phyloP scores from a whole-genome alignment of 805 yeast species.

The Nakazawaea ishiwadae region DNA sequence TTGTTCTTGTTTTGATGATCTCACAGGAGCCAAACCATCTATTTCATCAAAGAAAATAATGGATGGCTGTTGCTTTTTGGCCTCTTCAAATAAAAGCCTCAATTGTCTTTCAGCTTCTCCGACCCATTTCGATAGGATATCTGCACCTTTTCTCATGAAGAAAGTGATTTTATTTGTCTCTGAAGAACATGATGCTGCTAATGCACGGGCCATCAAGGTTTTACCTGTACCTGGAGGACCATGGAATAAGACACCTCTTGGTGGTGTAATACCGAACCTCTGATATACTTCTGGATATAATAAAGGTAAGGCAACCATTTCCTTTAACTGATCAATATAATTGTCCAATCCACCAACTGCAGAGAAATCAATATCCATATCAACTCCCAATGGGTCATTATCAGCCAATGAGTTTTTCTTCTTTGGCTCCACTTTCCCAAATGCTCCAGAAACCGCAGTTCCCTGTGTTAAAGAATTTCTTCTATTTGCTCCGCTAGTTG shows the following conservation, averaged over 20 bases:
- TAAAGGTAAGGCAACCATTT: conserved; percentile 93
- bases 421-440: conserved; percentile 20
- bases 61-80: conserved; percentile 91
- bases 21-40: conserved; percentile 96
- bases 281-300: conserved; percentile 92
- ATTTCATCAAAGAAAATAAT: conserved; percentile 97
- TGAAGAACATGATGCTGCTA: conserved; percentile 92
- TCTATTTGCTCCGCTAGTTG: conserved; percentile 13
- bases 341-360: conserved; percentile 90
- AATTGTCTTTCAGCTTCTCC: conserved; percentile 98
- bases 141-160: conserved; percentile 98
- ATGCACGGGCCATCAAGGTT: conserved; percentile 94
- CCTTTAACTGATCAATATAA: conserved; percentile 88
- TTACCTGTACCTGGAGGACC: conserved; percentile 99
- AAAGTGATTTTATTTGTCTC: conserved; percentile 84
- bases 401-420: conserved; percentile 71
- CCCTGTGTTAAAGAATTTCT: conserved; percentile 8
- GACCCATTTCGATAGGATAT: conserved; percentile 95
- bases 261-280: conserved; percentile 88
- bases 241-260: conserved; percentile 94
- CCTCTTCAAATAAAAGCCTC: conserved; percentile 89
- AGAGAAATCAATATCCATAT: conserved; percentile 60
- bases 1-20: conserved; percentile 97
- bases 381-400: conserved; percentile 87
- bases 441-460: conserved; percentile 2